Evolutionary conservation across 2,329 filamentous ascomycete species (phyloP).

Genomic region (Colletotrichum phormii): DNA sequence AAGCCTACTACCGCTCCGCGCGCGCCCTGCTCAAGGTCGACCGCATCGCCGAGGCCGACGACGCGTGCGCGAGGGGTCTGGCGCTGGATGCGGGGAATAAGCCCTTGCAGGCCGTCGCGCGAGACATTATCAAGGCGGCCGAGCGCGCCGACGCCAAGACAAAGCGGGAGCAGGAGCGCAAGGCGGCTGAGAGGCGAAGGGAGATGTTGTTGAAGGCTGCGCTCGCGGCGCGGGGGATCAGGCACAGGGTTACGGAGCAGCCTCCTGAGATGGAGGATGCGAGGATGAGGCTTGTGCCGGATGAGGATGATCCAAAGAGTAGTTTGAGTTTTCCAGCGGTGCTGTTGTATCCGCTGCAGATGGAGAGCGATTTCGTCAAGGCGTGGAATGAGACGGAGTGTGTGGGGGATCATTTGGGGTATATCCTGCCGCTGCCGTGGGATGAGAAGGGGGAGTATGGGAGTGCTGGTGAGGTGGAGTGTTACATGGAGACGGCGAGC

Average conservation of each 20-base stretch:
- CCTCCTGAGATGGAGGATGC: conserved; percentile 93
- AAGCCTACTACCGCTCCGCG: conserved; percentile 90
- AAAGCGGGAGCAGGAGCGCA: conserved; percentile 65
- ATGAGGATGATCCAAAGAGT: conserved; percentile 79
- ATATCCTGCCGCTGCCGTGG: conserved; percentile 92
- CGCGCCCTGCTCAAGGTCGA: conserved; percentile 82
- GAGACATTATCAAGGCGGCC: conserved; percentile 72
- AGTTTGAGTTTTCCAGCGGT: conserved; percentile 81
- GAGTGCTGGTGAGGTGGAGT: conserved; percentile 73
- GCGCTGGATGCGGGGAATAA: conserved; percentile 77
- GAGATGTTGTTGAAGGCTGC: conserved; percentile 73
- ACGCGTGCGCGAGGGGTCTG: conserved; percentile 81
- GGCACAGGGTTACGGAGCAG: conserved; percentile 64
- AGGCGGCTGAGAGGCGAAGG: conserved; percentile 66
- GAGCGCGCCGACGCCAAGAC: conserved; percentile 65
- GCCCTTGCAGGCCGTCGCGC: conserved; percentile 70
- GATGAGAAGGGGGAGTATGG: conserved; percentile 77
- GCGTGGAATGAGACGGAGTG: conserved; percentile 82
- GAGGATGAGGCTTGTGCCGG: conserved; percentile 73
- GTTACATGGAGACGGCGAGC: conserved; percentile 85
- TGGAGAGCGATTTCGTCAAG: conserved; percentile 92
- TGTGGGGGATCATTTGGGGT: conserved; percentile 81
- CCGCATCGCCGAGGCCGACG: conserved; percentile 82
- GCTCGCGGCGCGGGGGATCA: conserved; percentile 77
- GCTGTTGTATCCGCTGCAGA: conserved; percentile 84